These are phyloP conservation scores for Neurospora sp. DNA, from an alignment of 2,329 filamentous ascomycete genomes.

Conservation along the genomic window DNA sequence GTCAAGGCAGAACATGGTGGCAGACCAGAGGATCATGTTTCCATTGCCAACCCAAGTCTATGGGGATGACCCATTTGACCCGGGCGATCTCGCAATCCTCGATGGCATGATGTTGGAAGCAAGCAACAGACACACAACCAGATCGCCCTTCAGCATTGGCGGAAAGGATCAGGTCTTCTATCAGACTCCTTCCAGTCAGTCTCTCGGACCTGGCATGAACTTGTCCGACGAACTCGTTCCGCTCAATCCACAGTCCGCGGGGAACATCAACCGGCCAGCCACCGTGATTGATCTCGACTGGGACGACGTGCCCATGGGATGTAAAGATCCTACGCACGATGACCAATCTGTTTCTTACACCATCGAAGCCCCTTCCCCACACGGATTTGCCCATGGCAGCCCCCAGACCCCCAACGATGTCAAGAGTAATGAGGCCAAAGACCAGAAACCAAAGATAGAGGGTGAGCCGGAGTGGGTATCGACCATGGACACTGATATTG, in stretches of 20 bases:
- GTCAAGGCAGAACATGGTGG: not conserved
- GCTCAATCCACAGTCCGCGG: not conserved
- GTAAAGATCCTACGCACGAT: not conserved
- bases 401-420: not conserved
- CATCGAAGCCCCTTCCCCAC: slow-evolving; percentile 2
- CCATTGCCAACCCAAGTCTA: not conserved
- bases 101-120: not conserved
- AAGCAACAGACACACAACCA: not conserved
- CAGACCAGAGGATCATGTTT: not conserved
- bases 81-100: not conserved
- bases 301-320: not conserved
- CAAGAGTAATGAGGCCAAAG: not conserved
- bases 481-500: slow-evolving; percentile 16
- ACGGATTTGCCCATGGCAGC: not conserved
- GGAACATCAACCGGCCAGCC: not conserved
- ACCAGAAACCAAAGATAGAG: not conserved
- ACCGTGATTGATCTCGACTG: not conserved
- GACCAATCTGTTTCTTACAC: not conserved
- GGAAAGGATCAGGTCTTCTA: slow-evolving; percentile 1
- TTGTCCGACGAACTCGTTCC: not conserved
- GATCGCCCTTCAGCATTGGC: not conserved
- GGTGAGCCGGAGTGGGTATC: slow-evolving; percentile 18
- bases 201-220: not conserved
- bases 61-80: not conserved
- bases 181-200: not conserved